Conservation (phyloP, 306 rosid genomes). For the Cucumis sativus region DNA sequence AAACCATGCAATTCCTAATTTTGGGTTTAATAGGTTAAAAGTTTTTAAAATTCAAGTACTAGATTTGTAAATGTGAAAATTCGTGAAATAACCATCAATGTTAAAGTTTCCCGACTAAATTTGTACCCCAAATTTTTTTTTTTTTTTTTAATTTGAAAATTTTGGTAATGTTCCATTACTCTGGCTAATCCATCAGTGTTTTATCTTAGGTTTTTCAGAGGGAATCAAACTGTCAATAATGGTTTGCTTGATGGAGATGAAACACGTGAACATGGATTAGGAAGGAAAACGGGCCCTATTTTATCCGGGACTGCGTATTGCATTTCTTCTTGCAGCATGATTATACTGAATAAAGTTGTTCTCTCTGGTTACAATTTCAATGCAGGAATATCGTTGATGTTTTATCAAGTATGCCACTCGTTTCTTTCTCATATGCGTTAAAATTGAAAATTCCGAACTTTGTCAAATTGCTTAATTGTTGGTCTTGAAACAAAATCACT, state of each 20-base stretch:
- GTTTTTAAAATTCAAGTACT: no score
- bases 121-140: no score
- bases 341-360: conserved; percentile 69
- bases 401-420: conserved; percentile 55
- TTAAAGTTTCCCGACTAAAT: no score
- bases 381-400: conserved; percentile 83
- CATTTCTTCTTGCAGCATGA: conserved; percentile 87
- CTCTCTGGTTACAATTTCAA: conserved; percentile 63
- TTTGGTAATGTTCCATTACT: not conserved
- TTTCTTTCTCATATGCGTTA: not conserved
- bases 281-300: conserved; percentile 52
- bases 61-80: no score
- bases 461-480: not conserved
- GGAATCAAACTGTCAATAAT: conserved; percentile 22
- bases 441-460: not conserved
- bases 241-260: conserved; percentile 31
- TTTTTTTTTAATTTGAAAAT: not conserved
- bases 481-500: not conserved
- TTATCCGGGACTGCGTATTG: conserved; percentile 79
- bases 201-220: conserved; percentile 41
- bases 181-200: not conserved
- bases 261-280: conserved; percentile 37
- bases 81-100: no score
- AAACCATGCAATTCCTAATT: no score
- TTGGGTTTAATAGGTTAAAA: no score